phyloP scores from a whole-genome alignment of 2,329 filamentous ascomycete species.

The Biscogniauxia sp. region DNA sequence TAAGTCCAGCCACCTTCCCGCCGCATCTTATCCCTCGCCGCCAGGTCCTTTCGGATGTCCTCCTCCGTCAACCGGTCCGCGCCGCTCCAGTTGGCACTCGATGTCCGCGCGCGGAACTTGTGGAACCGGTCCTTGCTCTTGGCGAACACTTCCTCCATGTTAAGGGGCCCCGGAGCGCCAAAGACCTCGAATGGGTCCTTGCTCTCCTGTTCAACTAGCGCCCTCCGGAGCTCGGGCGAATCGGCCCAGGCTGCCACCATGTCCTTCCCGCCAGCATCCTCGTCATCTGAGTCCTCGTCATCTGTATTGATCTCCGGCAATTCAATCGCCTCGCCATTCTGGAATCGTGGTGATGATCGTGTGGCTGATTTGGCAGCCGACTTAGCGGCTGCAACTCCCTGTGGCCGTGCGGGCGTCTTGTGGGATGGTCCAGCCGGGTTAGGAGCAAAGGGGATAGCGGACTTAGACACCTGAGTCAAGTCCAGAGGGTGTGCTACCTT shows the following conservation, averaged over 20 bases:
- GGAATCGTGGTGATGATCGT: constrained; percentile 78
- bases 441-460: constrained; percentile 85
- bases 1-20: constrained; percentile 72
- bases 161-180: constrained; percentile 80
- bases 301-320: constrained; percentile 95
- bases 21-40: constrained; percentile 65
- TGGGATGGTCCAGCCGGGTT: constrained; percentile 54
- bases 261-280: constrained; percentile 52
- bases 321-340: constrained; percentile 85
- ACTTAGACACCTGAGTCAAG: constrained; percentile 84
- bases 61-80: constrained; percentile 73
- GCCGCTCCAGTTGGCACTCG: constrained; percentile 90
- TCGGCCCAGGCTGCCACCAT: constrained; percentile 85
- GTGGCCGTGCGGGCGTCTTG: constrained; percentile 67
- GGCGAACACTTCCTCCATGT: constrained; percentile 95
- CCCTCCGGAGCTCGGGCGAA: constrained; percentile 73
- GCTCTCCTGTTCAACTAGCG: constrained; percentile 78
- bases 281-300: constrained; percentile 76
- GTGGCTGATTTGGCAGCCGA: constrained; percentile 59
- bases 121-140: constrained; percentile 82
- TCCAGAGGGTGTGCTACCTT: constrained; percentile 71
- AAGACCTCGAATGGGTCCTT: constrained; percentile 85
- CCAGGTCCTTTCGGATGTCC: constrained; percentile 68
- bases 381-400: constrained; percentile 45
- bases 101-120: constrained; percentile 87